Conservation (phyloP, 2,329 filamentous ascomycete genomes). For the Chaetomium globosum region DNA sequence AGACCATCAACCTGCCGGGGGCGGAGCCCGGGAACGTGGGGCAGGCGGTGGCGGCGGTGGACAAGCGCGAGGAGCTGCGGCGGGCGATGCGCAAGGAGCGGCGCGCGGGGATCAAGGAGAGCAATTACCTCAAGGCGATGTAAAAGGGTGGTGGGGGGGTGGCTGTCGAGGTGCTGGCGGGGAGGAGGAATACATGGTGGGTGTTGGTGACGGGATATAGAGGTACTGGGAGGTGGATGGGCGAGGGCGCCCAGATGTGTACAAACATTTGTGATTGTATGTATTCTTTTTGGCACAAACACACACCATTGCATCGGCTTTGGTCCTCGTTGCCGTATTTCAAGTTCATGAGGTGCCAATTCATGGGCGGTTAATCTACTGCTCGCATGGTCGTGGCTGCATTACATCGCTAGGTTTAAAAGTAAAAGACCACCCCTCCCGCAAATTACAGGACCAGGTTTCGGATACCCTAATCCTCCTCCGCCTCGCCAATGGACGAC, state of each 20-base stretch:
- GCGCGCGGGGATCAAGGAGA: slow-evolving; percentile 77
- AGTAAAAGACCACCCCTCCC: neutral
- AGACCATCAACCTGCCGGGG: slow-evolving; percentile 72
- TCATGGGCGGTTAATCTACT: neutral
- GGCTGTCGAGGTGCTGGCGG: neutral
- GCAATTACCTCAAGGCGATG: slow-evolving; percentile 83
- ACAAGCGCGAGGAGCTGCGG: slow-evolving; percentile 64
- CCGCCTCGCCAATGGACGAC: slow-evolving; percentile 43
- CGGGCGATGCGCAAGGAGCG: slow-evolving; percentile 74
- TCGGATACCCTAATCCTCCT: slow-evolving; percentile 38
- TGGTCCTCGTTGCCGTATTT: neutral
- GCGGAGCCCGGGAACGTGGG: slow-evolving; percentile 48
- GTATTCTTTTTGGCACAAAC: slow-evolving; percentile 23
- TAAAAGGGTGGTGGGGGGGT: slow-evolving; percentile 41
- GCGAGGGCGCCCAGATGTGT: slow-evolving; percentile 15
- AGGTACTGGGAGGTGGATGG: neutral
- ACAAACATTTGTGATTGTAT: slow-evolving; percentile 31
- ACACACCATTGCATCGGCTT: slow-evolving; percentile 18
- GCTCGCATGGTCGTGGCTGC: neutral
- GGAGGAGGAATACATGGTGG: neutral
- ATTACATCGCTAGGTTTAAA: slow-evolving; percentile 8
- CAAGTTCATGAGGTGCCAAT: neutral
- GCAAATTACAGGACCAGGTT: neutral
- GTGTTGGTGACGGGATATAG: neutral
- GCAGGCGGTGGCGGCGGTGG: slow-evolving; percentile 52